Evolutionary conservation across 2,329 filamentous ascomycete genomes (phyloP).

Genomic region (Claviceps sp.): DNA sequence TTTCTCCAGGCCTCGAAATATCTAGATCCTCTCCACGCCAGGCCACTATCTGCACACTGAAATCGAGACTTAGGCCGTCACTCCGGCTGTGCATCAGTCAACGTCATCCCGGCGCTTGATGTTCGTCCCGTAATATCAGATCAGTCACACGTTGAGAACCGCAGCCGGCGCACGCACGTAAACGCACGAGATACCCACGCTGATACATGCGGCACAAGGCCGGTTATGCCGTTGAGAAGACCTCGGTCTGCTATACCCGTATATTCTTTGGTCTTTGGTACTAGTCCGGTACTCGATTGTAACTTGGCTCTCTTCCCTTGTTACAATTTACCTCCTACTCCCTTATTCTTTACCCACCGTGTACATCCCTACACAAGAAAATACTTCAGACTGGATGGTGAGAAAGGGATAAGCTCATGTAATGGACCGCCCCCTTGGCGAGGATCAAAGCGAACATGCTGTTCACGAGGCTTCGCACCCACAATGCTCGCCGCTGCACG

Average conservation of each 20-base stretch:
- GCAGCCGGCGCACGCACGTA: background rate
- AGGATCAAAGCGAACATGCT: conserved; percentile 63
- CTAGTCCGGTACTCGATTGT: too few relatives aligned
- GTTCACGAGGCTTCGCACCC: conserved; percentile 46
- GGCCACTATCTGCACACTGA: background rate
- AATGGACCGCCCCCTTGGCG: conserved; percentile 68
- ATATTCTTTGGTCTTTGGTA: too few relatives aligned
- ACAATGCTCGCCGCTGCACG: conserved; percentile 37
- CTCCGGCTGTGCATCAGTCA: background rate
- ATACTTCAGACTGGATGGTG: conserved; percentile 21
- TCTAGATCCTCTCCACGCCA: background rate
- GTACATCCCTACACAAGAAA: background rate
- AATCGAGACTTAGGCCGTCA: background rate
- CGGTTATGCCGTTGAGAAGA: conserved; percentile 37
- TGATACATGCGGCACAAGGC: conserved; percentile 26
- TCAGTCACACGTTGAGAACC: background rate
- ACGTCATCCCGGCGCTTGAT: background rate
- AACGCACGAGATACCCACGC: conserved; percentile 22
- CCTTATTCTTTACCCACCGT: background rate
- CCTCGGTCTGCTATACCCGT: conserved; percentile 8
- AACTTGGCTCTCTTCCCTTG: background rate
- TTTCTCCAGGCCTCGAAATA: background rate
- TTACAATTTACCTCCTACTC: background rate
- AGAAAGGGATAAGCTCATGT: conserved; percentile 33
- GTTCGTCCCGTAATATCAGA: background rate